Conservation (phyloP, 306 rosid species). For the Comarum palustre region DNA sequence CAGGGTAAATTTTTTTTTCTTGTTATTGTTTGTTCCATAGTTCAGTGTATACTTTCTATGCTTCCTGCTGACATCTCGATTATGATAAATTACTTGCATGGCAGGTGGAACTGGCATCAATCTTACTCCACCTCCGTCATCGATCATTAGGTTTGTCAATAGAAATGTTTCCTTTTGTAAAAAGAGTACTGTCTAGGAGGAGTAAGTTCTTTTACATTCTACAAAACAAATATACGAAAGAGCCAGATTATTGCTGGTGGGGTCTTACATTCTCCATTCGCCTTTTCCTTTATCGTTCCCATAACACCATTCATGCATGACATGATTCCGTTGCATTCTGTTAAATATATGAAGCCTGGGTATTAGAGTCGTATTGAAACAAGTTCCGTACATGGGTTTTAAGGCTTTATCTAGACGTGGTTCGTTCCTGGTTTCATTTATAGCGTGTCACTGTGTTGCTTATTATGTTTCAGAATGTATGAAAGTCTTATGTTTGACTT, state of each 20-base stretch:
- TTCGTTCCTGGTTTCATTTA: not conserved
- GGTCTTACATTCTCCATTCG: not conserved
- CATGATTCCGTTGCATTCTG: not conserved
- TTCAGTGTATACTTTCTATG: conserved; percentile 1
- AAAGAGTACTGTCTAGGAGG: not conserved
- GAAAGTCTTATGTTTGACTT: conserved; percentile 10
- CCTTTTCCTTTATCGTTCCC: not conserved
- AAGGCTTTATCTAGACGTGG: not conserved
- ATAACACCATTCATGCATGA: not conserved
- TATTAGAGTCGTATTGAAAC: not conserved
- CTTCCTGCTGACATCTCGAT: not conserved
- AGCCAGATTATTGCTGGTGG: not conserved
- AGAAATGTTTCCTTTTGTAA: not conserved
- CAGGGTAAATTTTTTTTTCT: conserved; percentile 52
- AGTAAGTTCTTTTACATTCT: not conserved
- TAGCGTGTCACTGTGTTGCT: not conserved
- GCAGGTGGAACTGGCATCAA: conserved; percentile 98
- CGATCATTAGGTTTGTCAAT: conserved; percentile 68
- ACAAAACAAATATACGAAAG: not conserved
- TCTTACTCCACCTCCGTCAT: conserved; percentile 88
- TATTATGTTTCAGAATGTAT: not conserved
- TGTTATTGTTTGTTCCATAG: conserved; percentile 4
- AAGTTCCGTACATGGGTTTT: not conserved
- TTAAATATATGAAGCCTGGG: not conserved
- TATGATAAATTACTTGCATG: conserved; percentile 4